These are phyloP conservation scores for Nakazawaea wyomingensis DNA, from an alignment of 805 yeast genomes.

Conservation along the genomic window DNA sequence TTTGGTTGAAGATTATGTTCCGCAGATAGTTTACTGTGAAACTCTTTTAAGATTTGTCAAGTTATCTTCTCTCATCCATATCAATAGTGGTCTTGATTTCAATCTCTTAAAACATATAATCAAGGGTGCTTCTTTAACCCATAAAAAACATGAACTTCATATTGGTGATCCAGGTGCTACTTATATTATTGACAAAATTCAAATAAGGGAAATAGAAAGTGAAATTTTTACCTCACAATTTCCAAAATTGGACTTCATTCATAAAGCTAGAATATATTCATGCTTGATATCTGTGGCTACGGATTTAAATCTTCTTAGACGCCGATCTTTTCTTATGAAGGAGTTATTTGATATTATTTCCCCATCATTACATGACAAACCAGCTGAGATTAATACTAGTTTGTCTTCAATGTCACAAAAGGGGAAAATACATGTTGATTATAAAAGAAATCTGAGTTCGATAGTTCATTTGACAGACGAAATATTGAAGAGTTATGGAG, in stretches of 20 bases:
- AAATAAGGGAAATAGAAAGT: slow-evolving; percentile 45
- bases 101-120: slow-evolving; percentile 41
- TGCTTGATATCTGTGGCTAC: slow-evolving; percentile 62
- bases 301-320: slow-evolving; percentile 56
- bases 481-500: slow-evolving; percentile 50
- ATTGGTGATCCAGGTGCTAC: slow-evolving; percentile 7
- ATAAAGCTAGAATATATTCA: slow-evolving; percentile 60
- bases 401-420: slow-evolving; percentile 7
- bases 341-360: slow-evolving; percentile 51
- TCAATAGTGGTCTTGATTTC: slow-evolving; percentile 43
- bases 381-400: slow-evolving; percentile 8
- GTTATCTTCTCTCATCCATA: slow-evolving; percentile 48
- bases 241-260: slow-evolving; percentile 37
- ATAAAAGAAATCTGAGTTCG: slow-evolving; percentile 12
- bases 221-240: slow-evolving; percentile 41
- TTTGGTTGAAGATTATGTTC: slow-evolving; percentile 70
- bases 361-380: slow-evolving; percentile 30
- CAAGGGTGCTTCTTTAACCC: slow-evolving; percentile 25
- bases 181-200: slow-evolving; percentile 22
- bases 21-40: slow-evolving; percentile 76
- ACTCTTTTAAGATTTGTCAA: slow-evolving; percentile 58
- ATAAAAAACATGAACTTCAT: not conserved
- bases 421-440: not conserved
- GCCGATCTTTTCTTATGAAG: slow-evolving; percentile 63
- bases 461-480: slow-evolving; percentile 34